A percentile compares a stretch with the other conserved stretches of the same genome.
phyloP scores from a whole-genome alignment of 1,284 basidiomycete species.

The Apiotrichum veenhuisii region DNA sequence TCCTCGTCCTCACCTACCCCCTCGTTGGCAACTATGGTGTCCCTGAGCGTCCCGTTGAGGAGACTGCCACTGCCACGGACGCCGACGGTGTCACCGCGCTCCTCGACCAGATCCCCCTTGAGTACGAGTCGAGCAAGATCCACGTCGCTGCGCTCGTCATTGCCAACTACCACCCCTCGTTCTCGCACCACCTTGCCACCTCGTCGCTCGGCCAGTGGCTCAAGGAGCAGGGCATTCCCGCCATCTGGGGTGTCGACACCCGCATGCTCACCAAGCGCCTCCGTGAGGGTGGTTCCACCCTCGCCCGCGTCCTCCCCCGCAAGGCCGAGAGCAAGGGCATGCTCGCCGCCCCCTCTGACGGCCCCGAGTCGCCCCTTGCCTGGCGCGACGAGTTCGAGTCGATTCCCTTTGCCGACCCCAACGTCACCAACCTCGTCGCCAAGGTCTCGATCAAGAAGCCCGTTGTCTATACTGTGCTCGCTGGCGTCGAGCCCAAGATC shows the following conservation, averaged over 20 bases:
- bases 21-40: conserved; percentile 98
- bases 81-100: conserved; percentile 44
- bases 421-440: conserved; percentile 84
- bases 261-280: conserved; percentile 95
- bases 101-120: conserved; percentile 63
- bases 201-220: conserved; percentile 90
- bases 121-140: conserved; percentile 93
- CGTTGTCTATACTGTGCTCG: conserved; percentile 61
- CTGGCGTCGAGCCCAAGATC: conserved; percentile 55
- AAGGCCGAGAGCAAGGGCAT: conserved; percentile 45
- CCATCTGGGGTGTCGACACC: conserved; percentile 95
- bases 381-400: conserved; percentile 83
- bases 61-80: conserved; percentile 37
- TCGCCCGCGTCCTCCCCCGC: conserved; percentile 73
- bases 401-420: conserved; percentile 83
- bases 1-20: conserved; percentile 95
- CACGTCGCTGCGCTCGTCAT: conserved; percentile 90
- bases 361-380: conserved; percentile 35
- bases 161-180: conserved; percentile 90
- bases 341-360: conserved; percentile 30
- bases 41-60: conserved; percentile 63
- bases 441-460: conserved; percentile 73
- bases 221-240: conserved; percentile 90
- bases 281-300: conserved; percentile 88
- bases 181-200: conserved; percentile 88